Conservation (phyloP, 176 grass and related monocot genomes). For the Zea luxurians region DNA sequence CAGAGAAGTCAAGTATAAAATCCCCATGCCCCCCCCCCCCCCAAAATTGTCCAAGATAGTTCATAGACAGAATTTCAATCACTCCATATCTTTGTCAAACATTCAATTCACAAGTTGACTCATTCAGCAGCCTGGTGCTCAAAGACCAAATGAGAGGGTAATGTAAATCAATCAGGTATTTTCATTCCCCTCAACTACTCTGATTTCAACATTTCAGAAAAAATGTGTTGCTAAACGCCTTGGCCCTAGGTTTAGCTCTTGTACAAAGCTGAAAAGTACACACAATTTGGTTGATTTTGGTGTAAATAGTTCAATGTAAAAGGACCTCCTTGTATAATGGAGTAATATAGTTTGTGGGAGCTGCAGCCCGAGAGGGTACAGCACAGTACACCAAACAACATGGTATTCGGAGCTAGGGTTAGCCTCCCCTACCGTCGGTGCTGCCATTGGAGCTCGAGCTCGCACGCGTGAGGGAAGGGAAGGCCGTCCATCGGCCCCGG, state of each 20-base stretch:
- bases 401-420: too few relatives aligned
- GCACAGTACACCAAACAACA: too few relatives aligned
- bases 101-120: not conserved
- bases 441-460: too few relatives aligned
- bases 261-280: not conserved
- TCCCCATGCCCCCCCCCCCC: not conserved
- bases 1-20: slow-evolving; percentile 36
- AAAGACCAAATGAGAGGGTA: not conserved
- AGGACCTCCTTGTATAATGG: too few relatives aligned
- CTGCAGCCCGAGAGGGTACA: too few relatives aligned
- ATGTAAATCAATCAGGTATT: slow-evolving; percentile 31
- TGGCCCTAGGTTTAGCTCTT: slow-evolving; percentile 1
- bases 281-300: not conserved
- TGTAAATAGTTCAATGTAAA: too few relatives aligned
- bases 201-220: not conserved
- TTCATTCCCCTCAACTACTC: not conserved
- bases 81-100: not conserved
- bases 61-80: slow-evolving; percentile 2
- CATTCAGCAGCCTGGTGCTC: slow-evolving; percentile 1
- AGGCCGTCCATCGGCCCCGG: too few relatives aligned
- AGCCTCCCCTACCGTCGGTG: too few relatives aligned
- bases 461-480: too few relatives aligned
- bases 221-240: not conserved
- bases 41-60: slow-evolving; percentile 14
- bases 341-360: too few relatives aligned